A percentile compares a stretch with the other conserved stretches of the same genome.
phyloP scores from a whole-genome alignment of 768 basidiomycete genomes.

The Phylloporus sp. region DNA sequence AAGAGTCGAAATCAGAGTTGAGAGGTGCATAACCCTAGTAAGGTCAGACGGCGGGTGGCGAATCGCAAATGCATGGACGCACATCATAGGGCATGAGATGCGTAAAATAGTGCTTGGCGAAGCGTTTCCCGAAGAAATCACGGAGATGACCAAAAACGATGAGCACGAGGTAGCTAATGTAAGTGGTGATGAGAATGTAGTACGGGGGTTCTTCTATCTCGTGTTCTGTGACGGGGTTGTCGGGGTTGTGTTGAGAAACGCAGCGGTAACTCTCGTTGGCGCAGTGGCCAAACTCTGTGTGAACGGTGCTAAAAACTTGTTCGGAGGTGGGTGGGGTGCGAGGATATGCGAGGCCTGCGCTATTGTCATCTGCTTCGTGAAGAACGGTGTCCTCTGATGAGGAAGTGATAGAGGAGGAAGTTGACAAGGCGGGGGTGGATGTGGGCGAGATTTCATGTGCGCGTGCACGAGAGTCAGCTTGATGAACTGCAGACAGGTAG shows the following conservation, averaged over 20 bases:
- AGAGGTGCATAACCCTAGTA: conserved; percentile 92
- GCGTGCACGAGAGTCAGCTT: conserved; percentile 66
- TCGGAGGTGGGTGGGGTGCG: conserved; percentile 72
- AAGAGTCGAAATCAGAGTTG: conserved; percentile 98
- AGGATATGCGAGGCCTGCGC: conserved; percentile 58
- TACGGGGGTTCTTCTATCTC: conserved; percentile 85
- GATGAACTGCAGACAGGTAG: conserved; percentile 55
- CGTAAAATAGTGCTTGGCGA: conserved; percentile 61
- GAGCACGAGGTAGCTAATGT: conserved; percentile 89
- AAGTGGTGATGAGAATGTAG: conserved; percentile 87
- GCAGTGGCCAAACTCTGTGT: conserved; percentile 93
- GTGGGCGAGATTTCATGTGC: conserved; percentile 44
- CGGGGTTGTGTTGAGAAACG: conserved; percentile 52
- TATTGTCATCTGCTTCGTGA: conserved; percentile 48
- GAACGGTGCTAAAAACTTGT: conserved; percentile 70
- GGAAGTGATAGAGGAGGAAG: conserved; percentile 66
- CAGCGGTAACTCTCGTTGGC: conserved; percentile 70
- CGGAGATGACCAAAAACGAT: conserved; percentile 89
- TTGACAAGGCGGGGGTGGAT: conserved; percentile 67
- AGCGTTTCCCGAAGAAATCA: conserved; percentile 90
- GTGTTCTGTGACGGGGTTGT: conserved; percentile 44
- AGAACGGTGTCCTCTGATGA: conserved; percentile 66
- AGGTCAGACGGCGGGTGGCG: conserved; percentile 7
- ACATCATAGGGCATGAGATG: conserved; percentile 85
- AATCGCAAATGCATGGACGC: conserved; percentile 33